Evolutionary conservation across 108 stramenopile species (phyloP).

Genomic region (Parietichytrium sp.): DNA sequence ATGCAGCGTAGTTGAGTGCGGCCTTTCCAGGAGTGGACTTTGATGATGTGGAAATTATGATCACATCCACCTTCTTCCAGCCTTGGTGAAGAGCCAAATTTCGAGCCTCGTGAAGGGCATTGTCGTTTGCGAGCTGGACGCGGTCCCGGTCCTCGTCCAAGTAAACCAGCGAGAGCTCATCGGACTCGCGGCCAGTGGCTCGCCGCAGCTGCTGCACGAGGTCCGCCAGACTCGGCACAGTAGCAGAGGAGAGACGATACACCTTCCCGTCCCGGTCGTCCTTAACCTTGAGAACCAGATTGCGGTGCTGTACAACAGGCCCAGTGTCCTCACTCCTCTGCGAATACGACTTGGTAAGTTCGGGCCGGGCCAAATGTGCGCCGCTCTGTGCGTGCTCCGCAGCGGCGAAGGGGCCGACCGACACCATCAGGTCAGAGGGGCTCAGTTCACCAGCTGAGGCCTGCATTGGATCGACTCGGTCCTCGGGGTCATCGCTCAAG

Average conservation of each 20-base stretch:
- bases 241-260: neutral
- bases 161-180: constrained; percentile 19
- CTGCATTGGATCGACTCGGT: constrained; percentile 14
- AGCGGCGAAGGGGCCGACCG: too few relatives aligned
- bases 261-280: neutral
- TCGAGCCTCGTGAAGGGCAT: constrained; percentile 21
- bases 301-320: too few relatives aligned
- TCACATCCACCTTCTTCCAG: constrained; percentile 27
- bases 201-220: constrained; percentile 11
- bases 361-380: neutral
- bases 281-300: constrained; percentile 31
- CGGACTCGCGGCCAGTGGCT: constrained; percentile 11
- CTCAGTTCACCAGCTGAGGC: neutral
- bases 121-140: constrained; percentile 16
- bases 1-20: too few relatives aligned
- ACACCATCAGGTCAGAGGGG: neutral
- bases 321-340: too few relatives aligned
- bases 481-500: too few relatives aligned
- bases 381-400: neutral
- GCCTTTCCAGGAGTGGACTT: too few relatives aligned
- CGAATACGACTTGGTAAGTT: too few relatives aligned
- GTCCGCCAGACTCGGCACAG: neutral
- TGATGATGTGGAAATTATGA: neutral
- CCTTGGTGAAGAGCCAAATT: constrained; percentile 4
- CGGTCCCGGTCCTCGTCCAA: constrained; percentile 17